Percentiles rank a stretch among this genome's conserved stretches.
Evolutionary conservation across 2,329 filamentous ascomycete genomes (phyloP).

Genomic region (Didymella keratinophila): DNA sequence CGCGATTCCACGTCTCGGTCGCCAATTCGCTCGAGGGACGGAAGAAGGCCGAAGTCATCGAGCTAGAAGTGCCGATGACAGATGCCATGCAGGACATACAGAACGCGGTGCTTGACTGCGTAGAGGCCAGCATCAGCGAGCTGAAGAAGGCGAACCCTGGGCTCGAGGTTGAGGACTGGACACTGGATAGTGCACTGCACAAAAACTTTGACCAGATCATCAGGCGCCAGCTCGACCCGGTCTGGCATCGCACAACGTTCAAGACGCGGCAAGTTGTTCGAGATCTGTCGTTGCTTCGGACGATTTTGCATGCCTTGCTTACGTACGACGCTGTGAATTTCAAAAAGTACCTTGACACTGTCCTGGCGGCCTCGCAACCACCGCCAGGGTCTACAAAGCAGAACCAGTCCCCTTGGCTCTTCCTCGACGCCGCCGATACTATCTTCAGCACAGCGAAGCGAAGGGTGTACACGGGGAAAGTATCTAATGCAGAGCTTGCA

Average conservation of each 20-base stretch:
- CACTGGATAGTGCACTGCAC: slow-evolving; percentile 88
- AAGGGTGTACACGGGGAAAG: slow-evolving; percentile 81
- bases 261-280: slow-evolving; percentile 94
- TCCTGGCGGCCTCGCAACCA: slow-evolving; percentile 88
- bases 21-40: slow-evolving; percentile 89
- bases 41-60: slow-evolving; percentile 94
- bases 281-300: slow-evolving; percentile 83
- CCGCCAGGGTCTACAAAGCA: slow-evolving; percentile 86
- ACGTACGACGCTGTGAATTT: slow-evolving; percentile 91
- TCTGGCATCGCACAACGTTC: slow-evolving; percentile 96
- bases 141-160: slow-evolving; percentile 90
- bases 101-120: slow-evolving; percentile 92
- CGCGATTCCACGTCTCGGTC: slow-evolving; percentile 90
- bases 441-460: slow-evolving; percentile 91
- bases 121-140: slow-evolving; percentile 92
- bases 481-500: slow-evolving; percentile 64
- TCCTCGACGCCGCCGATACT: slow-evolving; percentile 91
- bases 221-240: slow-evolving; percentile 87
- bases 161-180: slow-evolving; percentile 97
- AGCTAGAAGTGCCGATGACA: slow-evolving; percentile 95
- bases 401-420: slow-evolving; percentile 94
- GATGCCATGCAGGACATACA: slow-evolving; percentile 93
- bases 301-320: slow-evolving; percentile 80
- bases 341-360: slow-evolving; percentile 90
- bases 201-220: slow-evolving; percentile 92